A percentile compares a stretch with the other conserved stretches of the same genome.
Conservation (phyloP, 2,329 filamentous ascomycete genomes). For the Leptographium galeiforme region DNA sequence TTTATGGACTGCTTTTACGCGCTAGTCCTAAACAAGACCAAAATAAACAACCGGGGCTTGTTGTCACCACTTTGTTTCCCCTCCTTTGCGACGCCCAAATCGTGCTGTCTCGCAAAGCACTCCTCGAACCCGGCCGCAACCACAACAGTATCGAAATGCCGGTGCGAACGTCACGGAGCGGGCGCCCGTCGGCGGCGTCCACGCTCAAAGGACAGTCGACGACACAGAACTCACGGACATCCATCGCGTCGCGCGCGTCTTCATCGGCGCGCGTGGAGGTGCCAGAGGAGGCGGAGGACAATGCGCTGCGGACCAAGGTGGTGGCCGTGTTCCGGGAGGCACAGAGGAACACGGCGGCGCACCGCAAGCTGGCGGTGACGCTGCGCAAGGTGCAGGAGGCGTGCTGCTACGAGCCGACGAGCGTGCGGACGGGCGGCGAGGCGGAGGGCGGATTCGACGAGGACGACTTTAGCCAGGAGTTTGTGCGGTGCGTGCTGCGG, state of each 20-base stretch:
- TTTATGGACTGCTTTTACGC: neutral
- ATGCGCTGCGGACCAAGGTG: slow-evolving; percentile 59
- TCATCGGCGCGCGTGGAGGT: slow-evolving; percentile 31
- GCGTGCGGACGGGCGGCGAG: slow-evolving; percentile 30
- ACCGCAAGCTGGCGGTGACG: slow-evolving; percentile 77
- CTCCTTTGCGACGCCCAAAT: neutral
- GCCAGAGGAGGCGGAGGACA: slow-evolving; percentile 60
- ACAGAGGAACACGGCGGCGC: slow-evolving; percentile 78
- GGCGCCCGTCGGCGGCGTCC: slow-evolving; percentile 25
- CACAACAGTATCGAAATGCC: slow-evolving; percentile 29
- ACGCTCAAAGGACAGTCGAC: slow-evolving; percentile 26
- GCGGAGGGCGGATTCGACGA: slow-evolving; percentile 48
- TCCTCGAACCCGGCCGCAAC: neutral
- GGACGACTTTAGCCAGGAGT: slow-evolving; percentile 75
- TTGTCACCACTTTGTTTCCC: neutral
- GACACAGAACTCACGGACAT: slow-evolving; percentile 26
- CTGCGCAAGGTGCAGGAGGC: slow-evolving; percentile 83
- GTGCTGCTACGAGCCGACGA: slow-evolving; percentile 54
- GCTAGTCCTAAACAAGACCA: slow-evolving; percentile 10
- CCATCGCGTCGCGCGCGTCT: slow-evolving; percentile 33
- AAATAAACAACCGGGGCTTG: slow-evolving; percentile 8
- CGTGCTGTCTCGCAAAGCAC: neutral
- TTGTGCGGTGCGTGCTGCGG: slow-evolving; percentile 68
- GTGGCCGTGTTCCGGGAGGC: slow-evolving; percentile 65
- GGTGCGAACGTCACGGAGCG: slow-evolving; percentile 31